Evolutionary conservation across 805 yeast genomes (phyloP).

Genomic region (Lachancea fermentati): DNA sequence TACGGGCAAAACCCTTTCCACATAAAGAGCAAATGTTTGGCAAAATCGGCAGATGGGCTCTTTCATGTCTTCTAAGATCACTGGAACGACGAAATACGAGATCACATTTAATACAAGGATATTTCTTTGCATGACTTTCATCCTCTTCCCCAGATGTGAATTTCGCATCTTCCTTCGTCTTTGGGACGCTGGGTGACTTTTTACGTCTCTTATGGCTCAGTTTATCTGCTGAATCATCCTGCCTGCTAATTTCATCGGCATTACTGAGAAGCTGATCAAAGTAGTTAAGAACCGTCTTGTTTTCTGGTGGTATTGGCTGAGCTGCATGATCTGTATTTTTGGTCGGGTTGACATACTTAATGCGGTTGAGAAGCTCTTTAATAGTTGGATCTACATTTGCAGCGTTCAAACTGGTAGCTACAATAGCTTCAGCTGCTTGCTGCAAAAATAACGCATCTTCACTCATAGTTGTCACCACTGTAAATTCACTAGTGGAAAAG

Average conservation of each 20-base stretch:
- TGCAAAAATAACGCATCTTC: slow-evolving; percentile 27
- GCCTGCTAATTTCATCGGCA: background rate
- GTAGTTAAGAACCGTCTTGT: slow-evolving; percentile 10
- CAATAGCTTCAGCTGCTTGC: slow-evolving; percentile 31
- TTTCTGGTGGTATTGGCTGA: slow-evolving; percentile 8
- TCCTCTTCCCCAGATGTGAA: slow-evolving; percentile 5
- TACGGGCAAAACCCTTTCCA: slow-evolving; percentile 79
- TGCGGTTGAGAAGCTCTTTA: slow-evolving; percentile 24
- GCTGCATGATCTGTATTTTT: background rate
- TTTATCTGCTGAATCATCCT: background rate
- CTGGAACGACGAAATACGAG: slow-evolving; percentile 61
- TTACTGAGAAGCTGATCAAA: slow-evolving; percentile 11
- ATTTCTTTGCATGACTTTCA: slow-evolving; percentile 35
- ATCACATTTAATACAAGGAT: slow-evolving; percentile 54
- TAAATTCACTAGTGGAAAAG: too few relatives aligned
- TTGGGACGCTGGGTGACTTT: slow-evolving; percentile 1
- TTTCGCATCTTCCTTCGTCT: slow-evolving; percentile 1
- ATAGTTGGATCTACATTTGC: slow-evolving; percentile 28
- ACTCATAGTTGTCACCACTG: slow-evolving; percentile 16
- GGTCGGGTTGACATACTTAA: slow-evolving; percentile 16
- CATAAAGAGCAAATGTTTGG: slow-evolving; percentile 73
- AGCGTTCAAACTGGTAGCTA: slow-evolving; percentile 24
- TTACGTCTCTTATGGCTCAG: background rate
- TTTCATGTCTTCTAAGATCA: slow-evolving; percentile 69
- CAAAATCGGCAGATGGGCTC: slow-evolving; percentile 63